Evolutionary conservation across 495 filamentous ascomycete species (phyloP), one percentile per base, ranked within the genome.

Genomic region (Xylaria acuta): DNA sequence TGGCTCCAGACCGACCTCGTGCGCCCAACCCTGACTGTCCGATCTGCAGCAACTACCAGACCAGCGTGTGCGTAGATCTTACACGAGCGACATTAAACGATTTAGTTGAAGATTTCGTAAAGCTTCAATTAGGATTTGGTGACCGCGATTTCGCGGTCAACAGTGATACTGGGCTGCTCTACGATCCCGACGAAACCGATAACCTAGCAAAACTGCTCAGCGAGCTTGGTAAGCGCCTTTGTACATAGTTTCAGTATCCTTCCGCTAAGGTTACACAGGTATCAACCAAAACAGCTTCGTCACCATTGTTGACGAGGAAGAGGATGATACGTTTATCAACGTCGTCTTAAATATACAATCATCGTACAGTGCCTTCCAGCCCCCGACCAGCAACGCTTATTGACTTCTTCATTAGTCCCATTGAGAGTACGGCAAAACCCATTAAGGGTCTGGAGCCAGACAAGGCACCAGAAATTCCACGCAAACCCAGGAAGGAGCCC

Each of bases 131-230:
- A 5, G 93, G 93, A 14, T 98, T 97, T 77, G 90, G 91, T 11
- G 91, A 95, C 25, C 86, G 82, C 66, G 95, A 97, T 47, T 87
- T 98, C 45, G 90, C 89, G 16, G 84, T 99, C 69, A 90, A 87
- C 71, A 94, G 88, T 60, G 90, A 92, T 3, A 80, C 85, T n/a
- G 90, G 90, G 59, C 82, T 92, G 9, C 85, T 98, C 6, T 99
- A 97, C 76, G 96, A 98, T 76, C 89, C 89, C 0, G 96, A 98
- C 68, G 85, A 95, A 72, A 93, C 94, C 8, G 94, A 97, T 72
- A 96, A 98, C 73, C 82, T 98, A 1, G 77, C 81, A 1, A 96
- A 94, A 83, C 92, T 90, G 56, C 86, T 99, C 36, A 85, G 80
- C 25, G 92, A 97, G n/a, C 84, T 97, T 2, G 94, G 93, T 76